These are phyloP conservation scores for Coleophoma cylindrospora DNA, from an alignment of 2,329 filamentous ascomycete species.

Conservation along the genomic window DNA sequence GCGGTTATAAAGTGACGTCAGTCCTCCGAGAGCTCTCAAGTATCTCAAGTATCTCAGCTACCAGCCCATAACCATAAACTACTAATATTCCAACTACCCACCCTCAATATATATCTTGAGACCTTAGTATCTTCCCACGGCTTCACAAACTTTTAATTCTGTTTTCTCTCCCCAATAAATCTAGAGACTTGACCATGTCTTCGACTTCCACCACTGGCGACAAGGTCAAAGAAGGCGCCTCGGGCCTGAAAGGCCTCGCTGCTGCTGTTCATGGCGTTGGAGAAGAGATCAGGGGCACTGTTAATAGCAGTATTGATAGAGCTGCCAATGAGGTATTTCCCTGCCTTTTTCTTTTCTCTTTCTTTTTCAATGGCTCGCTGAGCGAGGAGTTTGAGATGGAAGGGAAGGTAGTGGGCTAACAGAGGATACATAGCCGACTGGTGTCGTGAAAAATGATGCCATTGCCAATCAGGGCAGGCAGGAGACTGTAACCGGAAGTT, in stretches of 20 bases:
- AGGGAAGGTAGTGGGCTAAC: neutral
- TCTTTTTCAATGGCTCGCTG: neutral
- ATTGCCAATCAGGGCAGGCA: conserved; percentile 12
- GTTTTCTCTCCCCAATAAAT: too few relatives aligned
- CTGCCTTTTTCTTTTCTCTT: conserved; percentile 2
- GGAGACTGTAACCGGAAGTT: conserved; percentile 14
- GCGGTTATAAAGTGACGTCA: too few relatives aligned
- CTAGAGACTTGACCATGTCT: neutral
- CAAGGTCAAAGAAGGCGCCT: conserved; percentile 2
- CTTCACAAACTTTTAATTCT: too few relatives aligned
- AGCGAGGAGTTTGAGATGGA: neutral
- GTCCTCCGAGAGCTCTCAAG: too few relatives aligned
- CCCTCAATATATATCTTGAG: too few relatives aligned
- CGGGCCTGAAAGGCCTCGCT: conserved; percentile 5
- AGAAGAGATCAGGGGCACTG: conserved; percentile 13
- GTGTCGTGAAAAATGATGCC: conserved; percentile 12
- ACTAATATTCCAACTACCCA: too few relatives aligned
- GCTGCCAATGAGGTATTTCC: conserved; percentile 8
- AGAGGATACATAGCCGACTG: conserved; percentile 4
- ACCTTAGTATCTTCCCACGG: too few relatives aligned
- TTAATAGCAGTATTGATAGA: conserved; percentile 12
- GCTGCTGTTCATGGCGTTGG: conserved; percentile 13
- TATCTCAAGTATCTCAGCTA: too few relatives aligned
- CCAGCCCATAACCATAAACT: too few relatives aligned
- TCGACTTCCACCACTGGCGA: neutral